Conservation (phyloP, 2,329 filamentous ascomycete species). For the Alternaria incomplexa region DNA sequence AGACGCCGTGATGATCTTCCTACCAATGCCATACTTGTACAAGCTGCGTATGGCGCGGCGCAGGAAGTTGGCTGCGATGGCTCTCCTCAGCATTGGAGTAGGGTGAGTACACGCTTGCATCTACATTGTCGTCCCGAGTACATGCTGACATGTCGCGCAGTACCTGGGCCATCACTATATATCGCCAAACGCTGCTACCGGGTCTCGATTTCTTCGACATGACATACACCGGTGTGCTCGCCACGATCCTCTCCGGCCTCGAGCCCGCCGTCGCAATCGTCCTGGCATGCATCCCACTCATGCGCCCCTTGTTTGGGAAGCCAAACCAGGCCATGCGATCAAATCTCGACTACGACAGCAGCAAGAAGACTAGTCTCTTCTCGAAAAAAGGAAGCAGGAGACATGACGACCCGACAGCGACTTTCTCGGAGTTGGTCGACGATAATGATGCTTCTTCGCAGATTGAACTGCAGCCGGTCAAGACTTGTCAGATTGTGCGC, state of each 20-base stretch:
- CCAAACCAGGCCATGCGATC: neutral
- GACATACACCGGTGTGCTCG: conserved; percentile 23
- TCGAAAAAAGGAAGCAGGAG: conserved; percentile 3
- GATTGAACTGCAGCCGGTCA: neutral
- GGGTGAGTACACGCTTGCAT: conserved; percentile 11
- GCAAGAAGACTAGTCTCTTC: neutral
- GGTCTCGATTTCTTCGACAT: conserved; percentile 24
- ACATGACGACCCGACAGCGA: neutral
- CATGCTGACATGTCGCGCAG: conserved; percentile 1
- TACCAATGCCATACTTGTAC: conserved; percentile 30
- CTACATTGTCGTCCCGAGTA: neutral
- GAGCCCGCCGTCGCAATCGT: conserved; percentile 30
- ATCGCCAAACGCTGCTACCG: conserved; percentile 22
- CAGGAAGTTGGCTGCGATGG: conserved; percentile 22
- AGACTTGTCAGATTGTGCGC: neutral
- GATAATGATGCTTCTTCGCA: conserved; percentile 3
- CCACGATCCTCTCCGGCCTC: conserved; percentile 27
- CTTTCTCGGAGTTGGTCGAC: conserved; percentile 1
- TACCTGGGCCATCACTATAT: conserved; percentile 32
- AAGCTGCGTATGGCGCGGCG: conserved; percentile 11
- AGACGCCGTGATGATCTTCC: conserved; percentile 20
- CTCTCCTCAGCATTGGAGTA: conserved; percentile 26
- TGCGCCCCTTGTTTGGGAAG: conserved; percentile 18
- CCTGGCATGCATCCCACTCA: conserved; percentile 25
- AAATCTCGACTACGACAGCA: neutral